Evolutionary conservation across 2,329 filamentous ascomycete genomes (phyloP).

Genomic region (Chaetomium globosum): DNA sequence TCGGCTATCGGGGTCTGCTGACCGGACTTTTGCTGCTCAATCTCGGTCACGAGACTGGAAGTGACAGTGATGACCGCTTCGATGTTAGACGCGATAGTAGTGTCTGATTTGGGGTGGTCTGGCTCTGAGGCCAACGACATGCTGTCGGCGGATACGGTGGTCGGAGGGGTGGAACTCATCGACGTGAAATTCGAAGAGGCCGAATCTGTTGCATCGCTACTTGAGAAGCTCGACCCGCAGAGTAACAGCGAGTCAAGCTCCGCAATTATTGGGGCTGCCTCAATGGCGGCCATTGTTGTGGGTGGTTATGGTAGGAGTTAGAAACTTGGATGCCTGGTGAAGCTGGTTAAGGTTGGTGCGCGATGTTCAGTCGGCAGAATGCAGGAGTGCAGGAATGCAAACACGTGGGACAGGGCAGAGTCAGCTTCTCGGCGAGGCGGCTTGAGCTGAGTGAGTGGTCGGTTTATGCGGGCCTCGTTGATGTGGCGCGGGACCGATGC

Average conservation of each 20-base stretch:
- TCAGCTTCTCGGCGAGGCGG: constrained; percentile 17
- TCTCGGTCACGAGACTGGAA: constrained; percentile 13
- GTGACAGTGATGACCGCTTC: constrained; percentile 30
- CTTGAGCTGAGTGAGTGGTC: constrained; percentile 26
- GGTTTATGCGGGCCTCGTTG: constrained; percentile 30
- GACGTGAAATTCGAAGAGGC: constrained; percentile 39
- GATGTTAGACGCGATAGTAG: constrained; percentile 28
- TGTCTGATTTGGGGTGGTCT: constrained; percentile 35
- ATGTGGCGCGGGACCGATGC: constrained; percentile 30
- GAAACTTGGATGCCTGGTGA: background rate
- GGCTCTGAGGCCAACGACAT: constrained; percentile 41
- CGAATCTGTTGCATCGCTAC: constrained; percentile 38
- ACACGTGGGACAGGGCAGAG: constrained; percentile 28
- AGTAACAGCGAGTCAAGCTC: constrained; percentile 33
- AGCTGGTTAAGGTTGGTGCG: constrained; percentile 13
- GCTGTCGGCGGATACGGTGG: constrained; percentile 41
- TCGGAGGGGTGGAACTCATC: constrained; percentile 41
- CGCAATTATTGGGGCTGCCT: constrained; percentile 28
- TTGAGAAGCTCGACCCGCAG: constrained; percentile 39
- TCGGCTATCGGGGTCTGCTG: constrained; percentile 28
- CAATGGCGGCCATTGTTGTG: constrained; percentile 31
- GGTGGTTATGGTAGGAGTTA: background rate
- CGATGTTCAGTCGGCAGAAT: background rate
- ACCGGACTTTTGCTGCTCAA: constrained; percentile 27
- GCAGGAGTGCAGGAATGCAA: constrained; percentile 20